Conservation (phyloP, 1,284 basidiomycete species). For the Cryptococcus sp. region DNA sequence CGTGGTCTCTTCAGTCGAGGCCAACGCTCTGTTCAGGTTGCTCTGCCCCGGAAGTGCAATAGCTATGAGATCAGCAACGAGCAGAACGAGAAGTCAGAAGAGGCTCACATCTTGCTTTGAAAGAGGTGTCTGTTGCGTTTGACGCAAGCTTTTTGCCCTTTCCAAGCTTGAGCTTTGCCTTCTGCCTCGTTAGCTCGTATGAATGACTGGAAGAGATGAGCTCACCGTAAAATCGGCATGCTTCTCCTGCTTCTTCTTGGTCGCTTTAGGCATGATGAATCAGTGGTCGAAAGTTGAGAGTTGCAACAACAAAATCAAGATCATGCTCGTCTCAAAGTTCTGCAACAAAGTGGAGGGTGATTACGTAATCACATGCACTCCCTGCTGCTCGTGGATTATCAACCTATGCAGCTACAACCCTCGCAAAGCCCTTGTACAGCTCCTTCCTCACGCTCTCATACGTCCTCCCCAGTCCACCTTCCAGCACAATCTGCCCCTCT, state of each 20-base stretch:
- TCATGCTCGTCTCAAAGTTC: too few species aligned
- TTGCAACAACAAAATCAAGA: too few species aligned
- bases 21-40: constrained; percentile 33
- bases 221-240: constrained; percentile 77
- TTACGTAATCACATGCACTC: too few species aligned
- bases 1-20: constrained; percentile 56
- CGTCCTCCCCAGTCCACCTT: constrained; percentile 78
- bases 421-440: constrained; percentile 81
- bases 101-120: constrained; percentile 77
- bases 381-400: too few species aligned
- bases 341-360: too few species aligned
- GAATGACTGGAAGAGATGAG: not conserved
- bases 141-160: constrained; percentile 78
- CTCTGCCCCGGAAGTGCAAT: constrained; percentile 85
- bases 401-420: constrained; percentile 56
- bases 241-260: constrained; percentile 79
- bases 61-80: constrained; percentile 51
- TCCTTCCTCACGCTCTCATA: constrained; percentile 82
- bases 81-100: not conserved
- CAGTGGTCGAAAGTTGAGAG: not conserved
- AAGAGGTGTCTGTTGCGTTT: constrained; percentile 91
- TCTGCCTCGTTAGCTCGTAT: constrained; percentile 53
- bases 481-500: constrained; percentile 75
- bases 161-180: constrained; percentile 92
- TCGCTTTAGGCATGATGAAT: constrained; percentile 70